Evolutionary conservation across 495 filamentous ascomycete genomes (phyloP).

Genomic region (Staphylotrichum tortipilum): DNA sequence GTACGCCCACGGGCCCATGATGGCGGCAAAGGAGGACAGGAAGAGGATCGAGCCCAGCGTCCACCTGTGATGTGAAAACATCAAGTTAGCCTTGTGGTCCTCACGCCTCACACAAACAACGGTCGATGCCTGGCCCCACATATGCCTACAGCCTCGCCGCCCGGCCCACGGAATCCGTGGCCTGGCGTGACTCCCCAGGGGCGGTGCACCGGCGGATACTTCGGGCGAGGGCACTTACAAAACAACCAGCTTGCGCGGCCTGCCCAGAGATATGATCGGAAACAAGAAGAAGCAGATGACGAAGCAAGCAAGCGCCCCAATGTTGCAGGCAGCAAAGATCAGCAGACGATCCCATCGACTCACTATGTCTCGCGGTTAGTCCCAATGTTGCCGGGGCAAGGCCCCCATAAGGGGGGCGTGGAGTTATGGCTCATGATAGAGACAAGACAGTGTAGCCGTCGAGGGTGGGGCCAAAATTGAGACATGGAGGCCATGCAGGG

Average conservation of each 20-base stretch:
- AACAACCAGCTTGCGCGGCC: conserved; percentile 89
- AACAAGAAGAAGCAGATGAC: conserved; percentile 84
- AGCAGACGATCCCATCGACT: conserved; percentile 94
- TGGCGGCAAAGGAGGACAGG: conserved; percentile 82
- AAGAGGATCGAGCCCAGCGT: conserved; percentile 86
- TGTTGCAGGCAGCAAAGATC: conserved; percentile 84
- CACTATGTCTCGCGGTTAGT: conserved; percentile 52
- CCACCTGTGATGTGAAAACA: conserved; percentile 78
- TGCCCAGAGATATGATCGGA: conserved; percentile 59
- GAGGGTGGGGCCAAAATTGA: conserved; percentile 13
- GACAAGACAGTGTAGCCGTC: neutral
- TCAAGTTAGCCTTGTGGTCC: conserved; percentile 3
- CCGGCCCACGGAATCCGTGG: too few species aligned
- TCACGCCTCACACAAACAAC: neutral
- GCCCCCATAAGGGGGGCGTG: too few species aligned
- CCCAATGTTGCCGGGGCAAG: conserved; percentile 7
- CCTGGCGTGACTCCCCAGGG: neutral
- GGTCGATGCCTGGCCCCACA: neutral
- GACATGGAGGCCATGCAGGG: conserved; percentile 29
- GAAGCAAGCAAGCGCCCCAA: conserved; percentile 86
- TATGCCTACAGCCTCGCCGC: too few species aligned
- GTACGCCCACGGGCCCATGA: conserved; percentile 84
- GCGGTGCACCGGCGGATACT: neutral
- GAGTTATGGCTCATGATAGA: conserved; percentile 6
- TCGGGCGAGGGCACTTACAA: conserved; percentile 59